Evolutionary conservation across 768 basidiomycete species (phyloP), one percentile per base, ranked within the genome.

Genomic region (Podaxis sp.): DNA sequence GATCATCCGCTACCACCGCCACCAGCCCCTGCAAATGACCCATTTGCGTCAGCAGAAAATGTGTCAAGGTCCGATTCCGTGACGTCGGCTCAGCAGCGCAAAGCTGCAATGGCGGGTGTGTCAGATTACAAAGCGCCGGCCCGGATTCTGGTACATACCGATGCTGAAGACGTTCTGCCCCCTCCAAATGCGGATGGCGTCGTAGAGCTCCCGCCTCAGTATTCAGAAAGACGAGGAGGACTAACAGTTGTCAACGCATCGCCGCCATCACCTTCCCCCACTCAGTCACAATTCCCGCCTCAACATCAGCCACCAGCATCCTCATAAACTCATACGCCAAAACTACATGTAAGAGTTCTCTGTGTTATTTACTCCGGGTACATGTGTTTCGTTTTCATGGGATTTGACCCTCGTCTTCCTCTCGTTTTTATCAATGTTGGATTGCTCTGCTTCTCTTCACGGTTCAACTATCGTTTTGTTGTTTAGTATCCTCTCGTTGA

Each of bases 161-260:
- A 90, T 68, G 80, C 79, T 6, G 88, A 88, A 56, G 89, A 90
- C 65, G 72, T 67, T 11, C 40, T 74, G 9, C 75, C 82, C 5
- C 73, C 71, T 42, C 71, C 73, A 21, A 75, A 76, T 55, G 79
- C 75, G 25, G 72, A 80, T 16, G 88, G 79, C 5, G 72, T 89
- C 21, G 78, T 90, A 5, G 90, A 91, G 72, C 78, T 90, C n/a
- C 90, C 90, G 27, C 89, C 89, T 14, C 84, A 84, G 68, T 91
- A 91, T 67, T 78, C 79, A 25, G 86, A 83, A 62, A 74, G 81
- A 37, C 79, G 79, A 18, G 72, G 79, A 21, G 72, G 66, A 13
- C 69, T 71, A 52, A 38, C 56, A 42, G 53, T 59, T 52, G 40
- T 56, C 5, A 61, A 61, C 9, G 52, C 48, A 14, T 54, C 59